Conservation (phyloP, 768 basidiomycete genomes). For the Gloeostereum incarnatum region DNA sequence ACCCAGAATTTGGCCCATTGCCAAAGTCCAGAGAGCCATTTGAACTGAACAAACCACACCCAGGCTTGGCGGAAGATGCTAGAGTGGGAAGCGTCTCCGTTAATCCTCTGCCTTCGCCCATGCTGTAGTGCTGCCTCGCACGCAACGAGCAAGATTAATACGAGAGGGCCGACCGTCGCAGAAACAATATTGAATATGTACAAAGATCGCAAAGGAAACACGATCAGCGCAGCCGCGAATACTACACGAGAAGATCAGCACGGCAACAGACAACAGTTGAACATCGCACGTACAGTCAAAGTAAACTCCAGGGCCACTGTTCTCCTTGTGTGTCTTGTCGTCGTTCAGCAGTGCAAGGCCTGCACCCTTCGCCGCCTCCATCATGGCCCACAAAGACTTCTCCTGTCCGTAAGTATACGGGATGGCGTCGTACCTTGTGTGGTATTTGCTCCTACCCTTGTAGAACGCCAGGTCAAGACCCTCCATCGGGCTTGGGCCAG, state of each 20-base stretch:
- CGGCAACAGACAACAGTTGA: not conserved
- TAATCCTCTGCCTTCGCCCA: slow-evolving; percentile 6
- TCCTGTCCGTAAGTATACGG: slow-evolving; percentile 44
- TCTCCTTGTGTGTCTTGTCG: slow-evolving; percentile 16
- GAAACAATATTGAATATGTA: slow-evolving; percentile 49
- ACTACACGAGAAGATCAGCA: slow-evolving; percentile 27
- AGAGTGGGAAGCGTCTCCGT: slow-evolving; percentile 1
- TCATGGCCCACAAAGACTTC: slow-evolving; percentile 67
- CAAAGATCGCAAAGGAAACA: slow-evolving; percentile 43
- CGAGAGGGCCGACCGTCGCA: slow-evolving; percentile 54
- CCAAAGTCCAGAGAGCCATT: slow-evolving; percentile 25
- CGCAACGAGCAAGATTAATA: slow-evolving; percentile 34
- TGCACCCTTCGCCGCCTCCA: slow-evolving; percentile 53
- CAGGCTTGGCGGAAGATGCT: slow-evolving; percentile 10
- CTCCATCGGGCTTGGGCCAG: slow-evolving; percentile 36
- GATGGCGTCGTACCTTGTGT: slow-evolving; percentile 66
- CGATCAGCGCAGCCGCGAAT: slow-evolving; percentile 42
- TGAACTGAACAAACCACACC: slow-evolving; percentile 14
- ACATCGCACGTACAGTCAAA: slow-evolving; percentile 53
- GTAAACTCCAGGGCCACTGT: slow-evolving; percentile 40
- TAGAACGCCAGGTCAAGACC: slow-evolving; percentile 81
- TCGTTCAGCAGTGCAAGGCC: slow-evolving; percentile 46
- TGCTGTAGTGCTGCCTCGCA: slow-evolving; percentile 13
- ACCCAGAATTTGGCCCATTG: slow-evolving; percentile 57
- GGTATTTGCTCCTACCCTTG: slow-evolving; percentile 62